phyloP scores from a whole-genome alignment of 352 stramenopile genomes.

The Globisporangium canariense region DNA sequence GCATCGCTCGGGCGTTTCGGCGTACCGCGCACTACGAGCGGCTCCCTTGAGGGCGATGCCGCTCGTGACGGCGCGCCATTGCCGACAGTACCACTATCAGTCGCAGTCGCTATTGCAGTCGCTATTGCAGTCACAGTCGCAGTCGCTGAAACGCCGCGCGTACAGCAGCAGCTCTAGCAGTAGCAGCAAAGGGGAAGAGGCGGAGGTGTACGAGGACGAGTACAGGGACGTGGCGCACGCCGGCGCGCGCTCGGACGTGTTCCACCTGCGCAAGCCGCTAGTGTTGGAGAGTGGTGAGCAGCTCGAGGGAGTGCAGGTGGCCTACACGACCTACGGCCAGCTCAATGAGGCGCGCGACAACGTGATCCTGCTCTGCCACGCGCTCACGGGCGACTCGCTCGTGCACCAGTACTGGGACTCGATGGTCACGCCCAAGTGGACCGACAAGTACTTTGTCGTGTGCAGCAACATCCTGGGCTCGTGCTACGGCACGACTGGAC shows the following conservation, averaged over 20 bases:
- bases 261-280: constrained; percentile 36
- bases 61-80: background rate
- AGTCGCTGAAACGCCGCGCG: constrained; percentile 9
- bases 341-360: constrained; percentile 65
- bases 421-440: constrained; percentile 94
- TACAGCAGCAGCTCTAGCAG: constrained; percentile 9
- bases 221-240: constrained; percentile 53
- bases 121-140: background rate
- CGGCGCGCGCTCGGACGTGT: constrained; percentile 42
- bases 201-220: constrained; percentile 37
- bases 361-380: constrained; percentile 72
- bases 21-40: background rate
- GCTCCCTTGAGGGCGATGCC: background rate
- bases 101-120: background rate
- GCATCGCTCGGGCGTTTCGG: constrained; percentile 17
- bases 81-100: background rate
- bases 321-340: constrained; percentile 93
- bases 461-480: constrained; percentile 95
- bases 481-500: constrained; percentile 93
- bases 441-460: constrained; percentile 95
- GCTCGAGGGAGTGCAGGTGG: constrained; percentile 74
- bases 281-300: constrained; percentile 60
- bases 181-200: background rate
- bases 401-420: constrained; percentile 93
- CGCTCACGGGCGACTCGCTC: constrained; percentile 93